Base-by-base conservation (phyloP, 495 filamentous ascomycete species). In the Aspergillus sclerotioniger region DNA sequence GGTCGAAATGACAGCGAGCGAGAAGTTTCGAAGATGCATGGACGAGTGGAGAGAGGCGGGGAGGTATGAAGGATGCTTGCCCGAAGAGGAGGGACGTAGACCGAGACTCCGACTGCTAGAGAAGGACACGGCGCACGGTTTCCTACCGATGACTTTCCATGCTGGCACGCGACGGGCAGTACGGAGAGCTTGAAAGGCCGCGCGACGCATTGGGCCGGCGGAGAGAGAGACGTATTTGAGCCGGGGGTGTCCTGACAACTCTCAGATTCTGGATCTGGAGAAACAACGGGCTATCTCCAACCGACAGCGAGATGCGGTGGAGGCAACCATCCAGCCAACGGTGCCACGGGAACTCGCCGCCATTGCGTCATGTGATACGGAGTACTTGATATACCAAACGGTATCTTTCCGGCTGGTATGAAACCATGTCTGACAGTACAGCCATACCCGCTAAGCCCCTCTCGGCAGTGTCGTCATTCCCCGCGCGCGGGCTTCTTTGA, bases 21-120 rank as follows among this genome's bases (percentile, higher is more conserved):
- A 85, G 63, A 87, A 83, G 56, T 79, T 80, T 29, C 85, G 84
- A 37, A 88, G 61, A 71, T 85, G 80, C 85, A 89, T 89, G 12
- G 85, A 83, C 31, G 84, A 81, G 10, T 77, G 71, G 19, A 81
- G 51, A 17, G 72, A 62, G 43, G 63, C 71, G 15, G 69, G 76
- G 47, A 63, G 61, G 54, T 55, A 67, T 43, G 56, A 66, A 51
- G 71, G 74, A 66, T 68, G 70, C 71, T 70, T 73, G 15, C 69
- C 70, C 37, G 66, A 62, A 51, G 78, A 69, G 43, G 74, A 75
- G 57, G 71, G 68, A 54, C 77, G 79, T 48, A 76, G 64, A 57
- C 69, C 73, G 62, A 78, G 70, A 47, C 67, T 75, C 73, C 80
- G 74, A 71, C 66, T 71, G 64, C 72, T 68, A 60, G 71, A 72